These are phyloP conservation scores for Pterulicium gracile DNA, from an alignment of 1,284 basidiomycete genomes.

Conservation along the genomic window DNA sequence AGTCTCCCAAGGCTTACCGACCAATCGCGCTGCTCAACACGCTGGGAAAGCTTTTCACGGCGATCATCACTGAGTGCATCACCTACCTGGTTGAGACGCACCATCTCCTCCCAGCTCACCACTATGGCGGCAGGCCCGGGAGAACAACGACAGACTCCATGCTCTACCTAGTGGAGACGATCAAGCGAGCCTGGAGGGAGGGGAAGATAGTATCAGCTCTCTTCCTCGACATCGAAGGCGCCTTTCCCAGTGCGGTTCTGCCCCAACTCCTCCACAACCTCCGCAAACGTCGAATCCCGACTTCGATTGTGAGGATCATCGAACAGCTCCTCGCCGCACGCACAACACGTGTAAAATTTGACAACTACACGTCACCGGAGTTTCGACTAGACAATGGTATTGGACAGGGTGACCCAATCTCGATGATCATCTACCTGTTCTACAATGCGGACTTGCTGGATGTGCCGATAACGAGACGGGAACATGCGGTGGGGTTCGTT, in stretches of 20 bases:
- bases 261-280: conserved; percentile 21
- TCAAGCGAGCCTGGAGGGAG: conserved; percentile 20
- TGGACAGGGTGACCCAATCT: too few relatives aligned
- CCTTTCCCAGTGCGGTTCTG: conserved; percentile 19
- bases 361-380: conserved; percentile 9
- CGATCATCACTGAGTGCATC: conserved; percentile 17
- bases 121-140: conserved; percentile 24
- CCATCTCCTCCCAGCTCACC: conserved; percentile 16
- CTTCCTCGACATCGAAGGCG: conserved; percentile 22
- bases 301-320: neutral
- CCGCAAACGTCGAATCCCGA: conserved; percentile 17
- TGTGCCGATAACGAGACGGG: conserved; percentile 5
- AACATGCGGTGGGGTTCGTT: conserved; percentile 9
- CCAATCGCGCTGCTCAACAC: too few relatives aligned
- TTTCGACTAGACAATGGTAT: conserved; percentile 10
- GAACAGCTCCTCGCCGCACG: conserved; percentile 5
- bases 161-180: conserved; percentile 17
- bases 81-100: conserved; percentile 14
- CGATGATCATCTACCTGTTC: conserved; percentile 14
- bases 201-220: conserved; percentile 20
- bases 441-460: conserved; percentile 15
- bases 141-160: conserved; percentile 24
- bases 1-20: conserved; percentile 16
- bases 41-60: conserved; percentile 16
- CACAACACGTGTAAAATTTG: conserved; percentile 10